Conservation (phyloP, 495 filamentous ascomycete species). For the Pyronema omphalodes region DNA sequence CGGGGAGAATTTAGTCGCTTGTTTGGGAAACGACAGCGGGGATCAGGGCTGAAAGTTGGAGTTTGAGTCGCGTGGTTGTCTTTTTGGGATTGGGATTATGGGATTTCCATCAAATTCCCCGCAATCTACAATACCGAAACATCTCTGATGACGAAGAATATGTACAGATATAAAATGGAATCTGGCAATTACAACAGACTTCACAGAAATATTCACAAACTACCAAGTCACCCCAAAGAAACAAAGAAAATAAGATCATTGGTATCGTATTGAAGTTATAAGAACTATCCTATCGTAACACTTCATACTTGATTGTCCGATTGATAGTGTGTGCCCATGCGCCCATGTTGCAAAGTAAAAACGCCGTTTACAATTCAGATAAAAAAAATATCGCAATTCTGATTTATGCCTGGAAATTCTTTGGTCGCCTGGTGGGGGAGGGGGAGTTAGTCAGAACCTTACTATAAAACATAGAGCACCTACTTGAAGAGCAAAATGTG, state of each 20-base stretch:
- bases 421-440: conserved; percentile 17
- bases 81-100: too few species aligned
- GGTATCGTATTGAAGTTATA: not conserved
- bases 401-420: conserved; percentile 17
- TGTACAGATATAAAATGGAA: too few species aligned
- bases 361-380: conserved; percentile 1
- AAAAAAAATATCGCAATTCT: not conserved
- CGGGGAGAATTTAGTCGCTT: too few species aligned
- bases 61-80: too few species aligned
- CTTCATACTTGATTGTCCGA: not conserved
- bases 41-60: too few species aligned
- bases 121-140: too few species aligned
- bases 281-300: not conserved
- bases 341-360: not conserved
- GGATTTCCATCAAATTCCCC: too few species aligned
- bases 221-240: not conserved
- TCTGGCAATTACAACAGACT: too few species aligned
- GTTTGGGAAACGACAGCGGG: too few species aligned
- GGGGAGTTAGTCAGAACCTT: not conserved
- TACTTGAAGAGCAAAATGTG: conserved; percentile 98
- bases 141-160: too few species aligned
- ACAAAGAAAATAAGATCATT: conserved; percentile 3
- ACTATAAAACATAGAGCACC: conserved; percentile 21
- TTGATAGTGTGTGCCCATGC: not conserved
- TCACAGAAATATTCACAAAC: too few species aligned